Evolutionary conservation across 306 rosid genomes (phyloP), one percentile per base, ranked within the genome.

Genomic region (Cercis canadensis): DNA sequence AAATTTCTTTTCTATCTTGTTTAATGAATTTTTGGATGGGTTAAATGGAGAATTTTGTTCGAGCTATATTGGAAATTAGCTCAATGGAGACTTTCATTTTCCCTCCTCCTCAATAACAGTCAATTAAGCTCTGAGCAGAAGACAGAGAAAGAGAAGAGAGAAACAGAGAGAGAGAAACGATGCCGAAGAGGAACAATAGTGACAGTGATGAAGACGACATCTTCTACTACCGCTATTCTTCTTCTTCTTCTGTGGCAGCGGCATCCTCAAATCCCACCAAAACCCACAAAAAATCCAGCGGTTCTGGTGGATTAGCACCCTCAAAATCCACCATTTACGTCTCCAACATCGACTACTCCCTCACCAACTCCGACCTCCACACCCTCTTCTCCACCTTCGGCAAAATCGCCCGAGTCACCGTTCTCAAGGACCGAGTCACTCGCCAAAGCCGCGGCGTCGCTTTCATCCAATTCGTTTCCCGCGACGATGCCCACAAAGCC

Each of bases 321-420:
- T 93, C 98, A 0, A 93, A 93, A 72, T 93, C 96, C 6, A 90
- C 98, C 10, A 4, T 93, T 15, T 90, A 93, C 74, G 91, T 85
- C 12, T 90, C 98, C 14, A 93, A 93, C 82, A 15, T 90, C 18
- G 98, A 93, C 62, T 93, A 72, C 72, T 79, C 94, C 17, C 87
- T 93, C 57, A 93, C 97, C 15, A 93, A 93, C 82, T 90, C 96
- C 57, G 98, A 93, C 72, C 92, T 93, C 72, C 97, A 93, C 71
- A 88, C 92, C 3, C 96, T 93, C 61, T 93, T 90, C 84, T 87
- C 97, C 70, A 85, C 85, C 57, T 85, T 90, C 73, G 97, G 98
- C 45, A 83, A 83, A 57, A 69, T 93, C 62, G 97, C 97, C 0
- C 89, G 97, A n/a, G 97, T 93, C 52, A 87, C 98, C 1, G 89